Percentiles rank a stretch among this genome's conserved stretches.
Conservation (phyloP, 257 asterid genomes). For the Lantana camara region DNA sequence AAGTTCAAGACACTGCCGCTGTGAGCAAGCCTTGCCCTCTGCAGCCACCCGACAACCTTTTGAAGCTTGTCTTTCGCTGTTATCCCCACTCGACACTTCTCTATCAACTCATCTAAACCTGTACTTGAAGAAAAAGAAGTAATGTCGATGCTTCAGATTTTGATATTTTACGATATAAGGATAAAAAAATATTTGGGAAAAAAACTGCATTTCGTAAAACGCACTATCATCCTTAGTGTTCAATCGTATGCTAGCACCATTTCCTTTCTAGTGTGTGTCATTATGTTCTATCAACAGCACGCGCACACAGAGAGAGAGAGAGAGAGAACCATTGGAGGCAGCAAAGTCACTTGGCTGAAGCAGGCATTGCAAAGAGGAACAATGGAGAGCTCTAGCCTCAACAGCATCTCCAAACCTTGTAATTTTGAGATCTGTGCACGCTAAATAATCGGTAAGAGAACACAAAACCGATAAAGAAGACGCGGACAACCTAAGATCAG, state of each 20-base stretch:
- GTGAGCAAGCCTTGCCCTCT: constrained; percentile 47
- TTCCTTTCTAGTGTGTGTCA: no score
- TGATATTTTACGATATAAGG: no score
- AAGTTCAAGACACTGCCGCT: constrained; percentile 46
- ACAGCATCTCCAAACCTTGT: constrained; percentile 53
- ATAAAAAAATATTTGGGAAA: no score
- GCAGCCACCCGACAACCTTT: constrained; percentile 67
- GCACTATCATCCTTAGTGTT: no score
- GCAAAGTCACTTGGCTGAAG: constrained; percentile 49
- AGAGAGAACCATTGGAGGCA: constrained; percentile 57
- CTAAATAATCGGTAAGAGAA: constrained; percentile 13
- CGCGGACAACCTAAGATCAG: no score
- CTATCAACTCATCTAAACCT: constrained; percentile 49
- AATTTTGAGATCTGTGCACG: constrained; percentile 57
- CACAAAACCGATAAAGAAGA: no score
- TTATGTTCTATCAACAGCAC: no score
- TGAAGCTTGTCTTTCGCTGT: constrained; percentile 54
- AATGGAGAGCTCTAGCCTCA: constrained; percentile 68
- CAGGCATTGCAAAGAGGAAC: constrained; percentile 58
- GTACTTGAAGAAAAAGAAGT: constrained; percentile 18
- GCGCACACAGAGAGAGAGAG: no score
- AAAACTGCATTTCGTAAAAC: no score
- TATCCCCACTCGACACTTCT: constrained; percentile 44
- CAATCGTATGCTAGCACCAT: no score
- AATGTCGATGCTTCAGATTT: no score